Base-by-base conservation (phyloP, 148 eudicot genomes). In the Nepenthes mirabilis region DNA sequence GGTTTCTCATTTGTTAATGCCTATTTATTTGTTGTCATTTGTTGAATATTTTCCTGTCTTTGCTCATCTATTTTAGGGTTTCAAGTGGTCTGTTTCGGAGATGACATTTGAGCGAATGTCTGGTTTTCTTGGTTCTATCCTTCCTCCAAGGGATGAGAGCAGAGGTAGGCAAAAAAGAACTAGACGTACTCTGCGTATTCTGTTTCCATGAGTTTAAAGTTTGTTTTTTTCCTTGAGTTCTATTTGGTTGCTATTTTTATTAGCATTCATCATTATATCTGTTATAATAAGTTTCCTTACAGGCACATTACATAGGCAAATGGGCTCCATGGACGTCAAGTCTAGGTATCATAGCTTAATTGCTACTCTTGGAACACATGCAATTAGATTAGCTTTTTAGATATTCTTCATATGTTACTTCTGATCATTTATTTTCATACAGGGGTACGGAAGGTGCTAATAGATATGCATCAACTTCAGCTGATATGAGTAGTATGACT, bases 41-140 rank as follows among this genome's bases (percentile, higher is more conserved):
- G 11, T 33, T 34, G 7, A 55, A 33, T 8, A 0, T 52, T 52
- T n/a, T 58, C 12, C 37, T 33, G 34, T 47, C 9, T 60, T 49
- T 58, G 33, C 14, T 68, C 36, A 6, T 61, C 60, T 36, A 47
- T 11, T 73, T 37, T 58, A 90, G 97, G 61, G 59, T 64, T 59
- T 79, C 58, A 74, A 66, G 55, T 80, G 82, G 74, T 82, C 91
- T 57, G 77, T 87, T 68, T 87, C 97, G 32, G 97, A 90, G 66
- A 71, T 65, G 56, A 80, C 97, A 35, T 66, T 90, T 75, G 87
- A 69, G 11, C 82, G 79, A 63, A 68, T 90, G 79, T 84, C 91
- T 58, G 76, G 78, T 60, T 70, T 84, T 54, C 60, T 87, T 55
- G 85, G 97, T n/a, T 80, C 95, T 52, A 62, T 57, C 40, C 74